phyloP scores from a whole-genome alignment of 192 early-diverging fungal species.

The Entomortierella beljakovae region DNA sequence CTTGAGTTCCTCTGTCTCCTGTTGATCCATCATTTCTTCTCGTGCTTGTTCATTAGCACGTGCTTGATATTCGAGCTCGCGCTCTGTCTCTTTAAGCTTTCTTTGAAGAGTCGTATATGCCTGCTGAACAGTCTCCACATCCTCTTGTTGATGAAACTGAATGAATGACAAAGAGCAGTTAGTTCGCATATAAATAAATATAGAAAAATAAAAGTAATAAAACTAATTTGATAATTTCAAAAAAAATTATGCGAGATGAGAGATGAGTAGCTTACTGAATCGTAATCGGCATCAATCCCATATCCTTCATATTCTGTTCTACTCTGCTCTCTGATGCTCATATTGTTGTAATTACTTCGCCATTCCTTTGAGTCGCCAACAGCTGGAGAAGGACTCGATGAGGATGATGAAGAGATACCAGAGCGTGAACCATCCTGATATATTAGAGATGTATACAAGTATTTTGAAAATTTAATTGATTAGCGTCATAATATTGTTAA shows the following conservation, averaged over 20 bases:
- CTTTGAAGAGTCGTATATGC: slow-evolving; percentile 22
- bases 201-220: background rate
- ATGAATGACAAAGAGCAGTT: background rate
- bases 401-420: slow-evolving; percentile 21
- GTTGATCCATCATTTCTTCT: slow-evolving; percentile 36
- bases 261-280: slow-evolving; percentile 17
- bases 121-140: slow-evolving; percentile 28
- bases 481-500: too few relatives aligned
- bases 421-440: slow-evolving; percentile 35
- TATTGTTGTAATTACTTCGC: slow-evolving; percentile 25
- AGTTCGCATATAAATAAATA: background rate
- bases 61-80: slow-evolving; percentile 34
- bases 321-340: slow-evolving; percentile 38
- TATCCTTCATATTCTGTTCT: slow-evolving; percentile 34
- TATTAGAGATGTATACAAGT: background rate
- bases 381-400: slow-evolving; percentile 5
- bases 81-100: slow-evolving; percentile 26
- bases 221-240: too few relatives aligned
- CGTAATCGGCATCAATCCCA: slow-evolving; percentile 27
- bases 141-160: background rate
- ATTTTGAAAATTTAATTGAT: background rate
- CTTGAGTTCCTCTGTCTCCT: slow-evolving; percentile 26
- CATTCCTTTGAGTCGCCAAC: slow-evolving; percentile 20
- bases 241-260: background rate
- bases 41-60: slow-evolving; percentile 30